Base-by-base conservation (phyloP, 768 basidiomycete genomes). In the Psilocybe cubensis region DNA sequence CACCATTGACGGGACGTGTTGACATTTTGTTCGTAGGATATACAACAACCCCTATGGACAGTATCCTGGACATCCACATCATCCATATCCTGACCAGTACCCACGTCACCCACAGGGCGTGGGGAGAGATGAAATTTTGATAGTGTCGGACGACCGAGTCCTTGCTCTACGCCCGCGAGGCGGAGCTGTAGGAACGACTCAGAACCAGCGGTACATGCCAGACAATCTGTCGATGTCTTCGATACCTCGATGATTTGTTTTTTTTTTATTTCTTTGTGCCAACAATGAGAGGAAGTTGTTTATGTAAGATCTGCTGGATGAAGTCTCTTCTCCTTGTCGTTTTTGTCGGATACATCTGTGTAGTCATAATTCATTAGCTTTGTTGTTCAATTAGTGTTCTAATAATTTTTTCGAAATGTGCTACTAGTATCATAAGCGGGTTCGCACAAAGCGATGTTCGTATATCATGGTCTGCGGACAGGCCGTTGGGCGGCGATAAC, bases 81-180 rank as follows among this genome's bases (percentile, higher is more conserved):
- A 57, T 23, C 52, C 62, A 52, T 80, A 80, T 58, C 75, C 79
- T 8, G 75, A 76, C 59, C 77, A 76, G 43, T 77, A 78, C 54
- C 66, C 72, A n/a, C 73, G 78, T 38, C 71, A 79, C 58, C 76
- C 76, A 41, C 82, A 84, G 65, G 74, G 77, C 29, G 76, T 79
- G 10, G 86, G 81, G 11, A 81, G 90, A 24, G 89, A 92, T 58
- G 94, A 97, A 72, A 93, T 97, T 68, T 75, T 96, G 60, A 86
- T 96, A 72, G 90, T 93, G 31, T 93, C 91, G 3, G 95, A 96
- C 63, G 94, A 96, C 72, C 84, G 89, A 29, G 86, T 94, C 57
- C 74, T 94, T 67, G 82, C 87, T 41, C 71, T 94, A 52, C 84
- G 87, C 46, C 75, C 88, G 60, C 72, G 78, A 56, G 69, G 75